Conservation (phyloP, 805 yeast species). For the Candida jianshihensis region DNA sequence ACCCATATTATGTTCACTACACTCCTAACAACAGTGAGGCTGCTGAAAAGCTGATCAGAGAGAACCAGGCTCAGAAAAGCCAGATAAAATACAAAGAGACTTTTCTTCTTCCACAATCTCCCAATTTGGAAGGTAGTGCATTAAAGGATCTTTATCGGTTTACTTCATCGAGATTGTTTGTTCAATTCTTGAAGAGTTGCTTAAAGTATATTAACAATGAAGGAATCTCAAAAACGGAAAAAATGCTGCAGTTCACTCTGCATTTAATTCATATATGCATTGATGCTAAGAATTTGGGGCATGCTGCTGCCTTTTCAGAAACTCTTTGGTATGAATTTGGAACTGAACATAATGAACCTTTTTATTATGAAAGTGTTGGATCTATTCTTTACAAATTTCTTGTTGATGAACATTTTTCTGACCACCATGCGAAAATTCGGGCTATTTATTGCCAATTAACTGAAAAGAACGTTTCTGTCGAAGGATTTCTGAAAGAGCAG, state of each 20-base stretch:
- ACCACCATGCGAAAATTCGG: constrained; percentile 48
- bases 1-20: constrained; percentile 79
- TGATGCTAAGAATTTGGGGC: constrained; percentile 28
- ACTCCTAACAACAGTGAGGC: constrained; percentile 77
- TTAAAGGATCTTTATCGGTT: constrained; percentile 43
- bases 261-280: constrained; percentile 61
- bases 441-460: constrained; percentile 37
- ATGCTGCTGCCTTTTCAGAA: constrained; percentile 24
- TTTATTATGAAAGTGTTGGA: constrained; percentile 32
- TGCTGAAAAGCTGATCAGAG: constrained; percentile 56
- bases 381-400: constrained; percentile 35
- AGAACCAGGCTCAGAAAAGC: constrained; percentile 36
- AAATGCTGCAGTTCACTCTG: constrained; percentile 48
- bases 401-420: constrained; percentile 31
- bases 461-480: constrained; percentile 24
- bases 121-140: constrained; percentile 27
- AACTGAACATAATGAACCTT: constrained; percentile 31
- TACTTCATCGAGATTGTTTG: constrained; percentile 46
- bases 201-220: constrained; percentile 29
- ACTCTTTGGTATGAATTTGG: constrained; percentile 29
- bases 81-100: constrained; percentile 38
- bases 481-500: constrained; percentile 27
- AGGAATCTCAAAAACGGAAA: constrained; percentile 42
- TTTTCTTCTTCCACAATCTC: constrained; percentile 48
- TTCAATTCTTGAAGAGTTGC: constrained; percentile 44